These are phyloP conservation scores for Termitomyces sp. DNA, from an alignment of 768 basidiomycete species.

Conservation along the genomic window DNA sequence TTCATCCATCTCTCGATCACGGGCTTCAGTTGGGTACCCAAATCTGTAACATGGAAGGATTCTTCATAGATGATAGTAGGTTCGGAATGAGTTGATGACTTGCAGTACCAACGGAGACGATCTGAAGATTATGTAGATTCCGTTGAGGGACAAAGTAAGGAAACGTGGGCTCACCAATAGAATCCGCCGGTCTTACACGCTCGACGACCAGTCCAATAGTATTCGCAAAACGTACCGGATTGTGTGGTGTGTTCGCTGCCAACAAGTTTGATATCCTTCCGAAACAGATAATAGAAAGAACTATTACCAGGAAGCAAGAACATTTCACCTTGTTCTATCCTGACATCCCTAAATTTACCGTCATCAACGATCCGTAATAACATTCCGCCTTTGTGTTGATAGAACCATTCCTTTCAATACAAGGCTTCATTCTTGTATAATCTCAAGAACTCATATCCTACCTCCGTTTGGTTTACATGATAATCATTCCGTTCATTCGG, in stretches of 20 bases:
- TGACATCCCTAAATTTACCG: conserved; percentile 75
- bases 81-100: conserved; percentile 44
- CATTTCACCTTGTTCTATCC: conserved; percentile 94
- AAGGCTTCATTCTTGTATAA: conserved; percentile 21
- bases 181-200: conserved; percentile 67
- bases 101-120: conserved; percentile 78
- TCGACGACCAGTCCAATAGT: conserved; percentile 93
- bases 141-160: neutral
- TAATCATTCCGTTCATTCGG: conserved; percentile 94
- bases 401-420: conserved; percentile 98
- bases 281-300: neutral
- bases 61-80: conserved; percentile 84
- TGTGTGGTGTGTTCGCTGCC: conserved; percentile 91
- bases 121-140: conserved; percentile 41
- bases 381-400: conserved; percentile 95
- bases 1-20: conserved; percentile 86
- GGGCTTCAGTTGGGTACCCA: conserved; percentile 92
- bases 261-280: neutral
- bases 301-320: conserved; percentile 83
- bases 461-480: conserved; percentile 94
- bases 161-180: conserved; percentile 58
- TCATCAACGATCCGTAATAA: conserved; percentile 82
- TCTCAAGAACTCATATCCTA: conserved; percentile 20
- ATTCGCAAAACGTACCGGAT: conserved; percentile 85
- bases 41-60: conserved; percentile 80